Base-by-base conservation (phyloP, 805 yeast genomes). In the Starmerella etchellsii region DNA sequence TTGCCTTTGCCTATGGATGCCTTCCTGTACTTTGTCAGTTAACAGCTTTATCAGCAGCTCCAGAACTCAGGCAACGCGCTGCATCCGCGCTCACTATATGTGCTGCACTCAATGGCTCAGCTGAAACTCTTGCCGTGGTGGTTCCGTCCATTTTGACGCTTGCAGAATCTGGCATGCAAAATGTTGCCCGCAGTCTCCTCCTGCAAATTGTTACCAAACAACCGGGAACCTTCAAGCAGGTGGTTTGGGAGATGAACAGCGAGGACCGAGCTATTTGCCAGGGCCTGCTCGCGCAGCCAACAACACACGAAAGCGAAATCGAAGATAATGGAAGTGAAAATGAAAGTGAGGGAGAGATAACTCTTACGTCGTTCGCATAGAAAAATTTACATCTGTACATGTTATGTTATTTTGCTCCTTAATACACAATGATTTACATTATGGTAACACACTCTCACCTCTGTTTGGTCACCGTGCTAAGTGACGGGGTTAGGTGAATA, bases 191-290 rank as follows among this genome's bases (percentile, higher is more conserved):
- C 13, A 46, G 42, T n/a, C 39, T 48, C 40, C 51, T 63, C 11
- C 42, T 63, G 13, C 58, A 53, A 34, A 46, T 63, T 16, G 59
- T 62, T 2, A 37, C 46, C 11, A 36, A 46, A 18, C 59, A 61
- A 33, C 50, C 59, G 9, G 43, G 39, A 15, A 40, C 50, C 21
- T 63, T 63, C 64, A 66, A 54, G 36, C 37, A 19, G 37, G 61
- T 26, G 54, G 76, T 32, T 68, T 73, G 55, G 54, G 52, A 26
- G 49, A 74, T 56, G 69, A 70, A 38, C 63, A 69, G 47, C 3
- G 36, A 22, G 1, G 56, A 53, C 24, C 42, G 47, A 11, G 28
- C n/a, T 2, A 8, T 31, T 7, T 41, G 50, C 3, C 55, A 52
- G 42, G 22, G 29, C 28, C 41, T 53, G 15, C 38, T 52, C 23